Evolutionary conservation across 73 alveolate genomes (phyloP), one percentile per base, ranked within the genome.

Genomic region (Paramecium sexaurelia): DNA sequence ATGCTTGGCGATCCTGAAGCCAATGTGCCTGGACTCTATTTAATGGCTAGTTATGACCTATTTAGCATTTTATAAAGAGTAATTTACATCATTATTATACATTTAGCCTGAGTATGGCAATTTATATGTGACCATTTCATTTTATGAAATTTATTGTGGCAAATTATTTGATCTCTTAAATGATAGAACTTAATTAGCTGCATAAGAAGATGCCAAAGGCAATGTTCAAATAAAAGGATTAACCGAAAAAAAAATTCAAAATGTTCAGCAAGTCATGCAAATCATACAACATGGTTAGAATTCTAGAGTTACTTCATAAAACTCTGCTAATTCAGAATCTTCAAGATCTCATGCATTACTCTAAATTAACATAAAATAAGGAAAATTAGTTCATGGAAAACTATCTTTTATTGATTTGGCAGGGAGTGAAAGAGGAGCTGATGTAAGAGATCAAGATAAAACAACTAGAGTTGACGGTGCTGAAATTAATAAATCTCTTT

Each of bases 391-490:
- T 51, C 93, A 96, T 35, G 99, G 99, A 8, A 99, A 99, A 94
- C 92, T 99, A 78, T 96, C 99, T 15, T 94, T 99, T 93, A 98
- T 99, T 47, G 99, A 98, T 93, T 87, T 99, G 55, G 99, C 99
- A 1, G 99, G 99, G 47, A 96, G 99, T 33, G 99, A 99, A 92
- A 93, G 99, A 67, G 99, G 99, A 40, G 99, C 99, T 19, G 99
- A 98, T 94, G 98, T 99, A 84, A 88, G 97, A 66, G 98, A 98
- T 90, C 92, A 96, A 45, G 96, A 96, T 88, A 96, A 95, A 87
- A 94, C 97, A 92, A 98, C 99, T 11, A 98, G 99, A 56, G 93
- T 98, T 45, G 99, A 99, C 92, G 99, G 99, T 1, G 99, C 99
- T n/a, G 99, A 98, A 91, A 99, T 99, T 92, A 99, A 99, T 94